phyloP scores from a whole-genome alignment of 2,329 filamentous ascomycete genomes.

The Microdochium trichocladiopsis region DNA sequence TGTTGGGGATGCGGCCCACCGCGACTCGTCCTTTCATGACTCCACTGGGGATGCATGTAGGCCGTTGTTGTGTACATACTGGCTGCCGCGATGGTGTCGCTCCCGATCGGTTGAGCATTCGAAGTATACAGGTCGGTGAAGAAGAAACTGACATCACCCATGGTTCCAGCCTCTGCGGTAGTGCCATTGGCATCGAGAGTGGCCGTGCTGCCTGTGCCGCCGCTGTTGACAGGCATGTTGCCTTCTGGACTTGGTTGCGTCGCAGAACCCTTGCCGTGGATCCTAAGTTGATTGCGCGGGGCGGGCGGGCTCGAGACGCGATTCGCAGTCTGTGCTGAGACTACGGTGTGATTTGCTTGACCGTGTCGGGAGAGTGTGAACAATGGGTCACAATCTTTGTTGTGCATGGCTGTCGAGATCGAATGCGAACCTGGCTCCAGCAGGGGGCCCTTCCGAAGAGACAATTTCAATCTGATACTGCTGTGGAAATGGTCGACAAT shows the following conservation, averaged over 20 bases:
- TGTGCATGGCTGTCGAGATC: not conserved
- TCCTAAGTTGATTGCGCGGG: not conserved
- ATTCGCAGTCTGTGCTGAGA: not conserved
- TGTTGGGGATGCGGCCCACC: no score
- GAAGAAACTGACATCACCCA: not conserved
- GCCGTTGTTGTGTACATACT: not conserved
- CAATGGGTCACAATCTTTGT: not conserved
- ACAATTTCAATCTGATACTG: not conserved
- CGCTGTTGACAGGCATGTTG: not conserved
- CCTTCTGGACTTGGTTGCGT: not conserved
- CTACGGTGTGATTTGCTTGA: not conserved
- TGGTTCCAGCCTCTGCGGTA: not conserved
- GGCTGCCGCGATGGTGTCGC: not conserved
- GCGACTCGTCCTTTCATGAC: no score
- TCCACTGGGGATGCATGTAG: not conserved
- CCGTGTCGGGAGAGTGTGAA: not conserved
- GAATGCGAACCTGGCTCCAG: not conserved
- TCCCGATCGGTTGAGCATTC: not conserved
- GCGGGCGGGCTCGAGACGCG: not conserved
- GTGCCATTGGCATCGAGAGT: not conserved
- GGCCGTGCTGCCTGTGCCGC: not conserved
- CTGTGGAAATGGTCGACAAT: constrained; percentile 42
- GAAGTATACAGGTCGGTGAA: not conserved
- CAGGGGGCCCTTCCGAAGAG: not conserved
- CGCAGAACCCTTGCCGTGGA: not conserved